Base-by-base conservation (phyloP, 176 grass and related monocot species). In the Carex littledalei region DNA sequence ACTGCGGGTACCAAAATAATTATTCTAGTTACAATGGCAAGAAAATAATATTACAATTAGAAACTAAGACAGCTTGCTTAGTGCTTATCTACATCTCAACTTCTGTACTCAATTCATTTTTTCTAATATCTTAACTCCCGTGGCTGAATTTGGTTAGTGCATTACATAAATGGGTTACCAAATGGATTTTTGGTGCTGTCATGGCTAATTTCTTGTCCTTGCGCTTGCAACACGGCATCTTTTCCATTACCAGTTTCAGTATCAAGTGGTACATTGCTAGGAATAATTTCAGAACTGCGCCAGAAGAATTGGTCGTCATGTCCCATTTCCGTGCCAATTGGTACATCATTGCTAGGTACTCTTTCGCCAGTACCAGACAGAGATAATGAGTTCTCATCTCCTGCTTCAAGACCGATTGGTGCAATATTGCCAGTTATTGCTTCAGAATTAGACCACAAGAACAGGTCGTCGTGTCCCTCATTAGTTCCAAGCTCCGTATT, bases 91-190 rank as follows among this genome's bases (percentile, higher is more conserved):
- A 74, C 18, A 47, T 50, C 70, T 49, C 21, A 49, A 50, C 18
- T 50, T 50, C 39, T 50, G 18, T 49, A 13, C 70, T 50, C 13
- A 21, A 22, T 24, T 45, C 2, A 39, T 71, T n/a, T 43, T 43
- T 21, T 72, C 35, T 37, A 12, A 13, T 45, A 49, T 74, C 11
- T 24, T 49, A 74, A 43, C 20, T 74, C 31, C 50, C 47, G 9
- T 50, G 47, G 32, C 50, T 17, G 50, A 55, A 18, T 78, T 54
- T 16, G 13, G 14, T 78, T 12, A 55, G 22, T 31, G 74, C 50
- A 78, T 78, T 78, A 78, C 2, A 78, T 56, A 6, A 78, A 78
- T 55, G 74, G 74, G 50, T 78, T 78, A 17, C 74, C 50, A 32
- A 78, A 78, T 9, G 74, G 74, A 78, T 78, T 78, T 55, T 78